Evolutionary conservation across 169 alveolate species (phyloP).

Genomic region (Eimeria acervulina): DNA sequence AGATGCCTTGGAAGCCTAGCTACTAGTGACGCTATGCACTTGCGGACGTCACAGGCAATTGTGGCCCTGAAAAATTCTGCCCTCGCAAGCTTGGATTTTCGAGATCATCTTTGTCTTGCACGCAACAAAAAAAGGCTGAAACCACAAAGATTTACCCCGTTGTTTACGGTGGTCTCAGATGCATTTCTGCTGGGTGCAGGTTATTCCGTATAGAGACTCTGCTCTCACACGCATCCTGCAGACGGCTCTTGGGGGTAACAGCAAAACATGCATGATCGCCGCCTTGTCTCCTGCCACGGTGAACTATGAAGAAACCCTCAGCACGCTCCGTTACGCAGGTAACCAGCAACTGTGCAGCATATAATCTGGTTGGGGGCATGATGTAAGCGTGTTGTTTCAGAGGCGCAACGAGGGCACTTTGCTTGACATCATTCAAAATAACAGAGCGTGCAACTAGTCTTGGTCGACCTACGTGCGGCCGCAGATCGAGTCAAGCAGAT

Average conservation of each 20-base stretch:
- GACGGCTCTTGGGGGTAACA: slow-evolving; percentile 96
- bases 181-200: slow-evolving; percentile 70
- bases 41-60: not conserved
- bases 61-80: not conserved
- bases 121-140: not conserved
- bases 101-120: not conserved
- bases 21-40: not conserved
- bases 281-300: slow-evolving; percentile 94
- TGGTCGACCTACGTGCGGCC: not conserved
- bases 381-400: not conserved
- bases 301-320: slow-evolving; percentile 93
- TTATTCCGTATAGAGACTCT: slow-evolving; percentile 95
- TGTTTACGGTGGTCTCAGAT: not conserved
- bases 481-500: slow-evolving; percentile 93
- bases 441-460: not conserved
- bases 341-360: not conserved
- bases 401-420: not conserved
- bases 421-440: not conserved
- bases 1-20: not conserved
- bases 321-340: slow-evolving; percentile 95
- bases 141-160: not conserved
- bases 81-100: not conserved
- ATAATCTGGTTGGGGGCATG: not conserved
- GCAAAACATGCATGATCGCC: slow-evolving; percentile 94
- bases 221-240: slow-evolving; percentile 95